phyloP scores from a whole-genome alignment of 352 stramenopile species.

The Phytophthora vignae region DNA sequence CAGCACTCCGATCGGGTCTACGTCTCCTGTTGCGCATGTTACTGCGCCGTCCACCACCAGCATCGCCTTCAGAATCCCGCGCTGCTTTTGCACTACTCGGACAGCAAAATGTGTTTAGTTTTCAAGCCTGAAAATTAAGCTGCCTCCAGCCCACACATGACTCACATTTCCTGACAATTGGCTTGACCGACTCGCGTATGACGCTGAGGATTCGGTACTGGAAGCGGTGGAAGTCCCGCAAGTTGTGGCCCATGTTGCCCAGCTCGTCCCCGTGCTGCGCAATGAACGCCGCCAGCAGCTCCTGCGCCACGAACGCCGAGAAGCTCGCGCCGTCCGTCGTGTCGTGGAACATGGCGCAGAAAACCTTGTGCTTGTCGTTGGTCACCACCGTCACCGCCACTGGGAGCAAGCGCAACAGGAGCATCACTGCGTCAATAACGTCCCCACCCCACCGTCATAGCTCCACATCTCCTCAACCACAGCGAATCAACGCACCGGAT shows the following conservation, averaged over 20 bases:
- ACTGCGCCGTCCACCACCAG: constrained; percentile 89
- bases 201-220: constrained; percentile 86
- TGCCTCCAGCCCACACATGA: neutral
- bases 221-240: constrained; percentile 93
- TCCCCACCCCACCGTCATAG: neutral
- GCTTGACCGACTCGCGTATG: constrained; percentile 85
- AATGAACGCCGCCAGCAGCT: constrained; percentile 89
- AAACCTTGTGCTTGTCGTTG: constrained; percentile 91
- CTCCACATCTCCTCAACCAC: constrained; percentile 6
- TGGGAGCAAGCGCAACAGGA: constrained; percentile 24
- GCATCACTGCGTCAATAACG: constrained; percentile 18
- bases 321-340: constrained; percentile 80
- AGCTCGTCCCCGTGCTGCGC: constrained; percentile 80
- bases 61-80: constrained; percentile 89
- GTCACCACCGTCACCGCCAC: constrained; percentile 91
- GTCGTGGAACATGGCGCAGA: constrained; percentile 93
- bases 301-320: constrained; percentile 87
- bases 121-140: neutral
- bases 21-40: constrained; percentile 83
- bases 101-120: constrained; percentile 15
- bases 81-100: constrained; percentile 83
- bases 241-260: constrained; percentile 86
- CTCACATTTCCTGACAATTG: constrained; percentile 86
- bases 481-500: constrained; percentile 51
- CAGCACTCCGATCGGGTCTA: constrained; percentile 92